phyloP scores from a whole-genome alignment of 139 green algal genomes.

The Volvox africanus region DNA sequence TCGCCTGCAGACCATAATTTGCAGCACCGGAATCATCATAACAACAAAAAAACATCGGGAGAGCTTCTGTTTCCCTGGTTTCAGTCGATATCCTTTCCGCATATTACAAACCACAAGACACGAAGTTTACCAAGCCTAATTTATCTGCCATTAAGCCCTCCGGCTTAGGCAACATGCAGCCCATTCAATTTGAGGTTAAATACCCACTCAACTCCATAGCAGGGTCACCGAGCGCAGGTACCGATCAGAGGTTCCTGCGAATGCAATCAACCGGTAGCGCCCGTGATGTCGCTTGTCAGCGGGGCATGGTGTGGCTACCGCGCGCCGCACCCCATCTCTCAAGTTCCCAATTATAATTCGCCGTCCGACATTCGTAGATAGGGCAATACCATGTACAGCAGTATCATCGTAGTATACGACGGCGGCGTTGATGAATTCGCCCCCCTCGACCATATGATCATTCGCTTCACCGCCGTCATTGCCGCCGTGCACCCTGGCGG shows the following conservation, averaged over 20 bases:
- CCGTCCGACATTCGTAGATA: neutral
- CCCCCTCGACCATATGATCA: conserved; percentile 2
- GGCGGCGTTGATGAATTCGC: conserved; percentile 22
- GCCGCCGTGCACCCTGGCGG: conserved; percentile 6
- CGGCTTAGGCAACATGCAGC: no score
- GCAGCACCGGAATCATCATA: no score
- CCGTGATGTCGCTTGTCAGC: neutral
- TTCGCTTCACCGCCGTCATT: neutral
- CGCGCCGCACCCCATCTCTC: neutral
- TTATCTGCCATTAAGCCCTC: no score
- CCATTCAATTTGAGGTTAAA: no score
- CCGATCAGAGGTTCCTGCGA: neutral
- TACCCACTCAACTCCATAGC: neutral
- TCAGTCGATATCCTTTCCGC: no score
- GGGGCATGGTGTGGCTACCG: neutral
- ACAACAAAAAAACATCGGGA: no score
- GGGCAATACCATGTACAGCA: neutral
- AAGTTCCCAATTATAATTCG: neutral
- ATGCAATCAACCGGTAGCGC: conserved; percentile 16
- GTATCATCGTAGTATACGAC: conserved; percentile 13
- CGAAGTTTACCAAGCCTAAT: no score
- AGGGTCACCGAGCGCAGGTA: conserved; percentile 3
- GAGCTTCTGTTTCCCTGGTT: no score
- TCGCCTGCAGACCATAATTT: no score
- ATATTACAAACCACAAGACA: no score